These are phyloP conservation scores for Lentinula novae-zelandiae DNA, from an alignment of 1,284 basidiomycete species.

Conservation along the genomic window DNA sequence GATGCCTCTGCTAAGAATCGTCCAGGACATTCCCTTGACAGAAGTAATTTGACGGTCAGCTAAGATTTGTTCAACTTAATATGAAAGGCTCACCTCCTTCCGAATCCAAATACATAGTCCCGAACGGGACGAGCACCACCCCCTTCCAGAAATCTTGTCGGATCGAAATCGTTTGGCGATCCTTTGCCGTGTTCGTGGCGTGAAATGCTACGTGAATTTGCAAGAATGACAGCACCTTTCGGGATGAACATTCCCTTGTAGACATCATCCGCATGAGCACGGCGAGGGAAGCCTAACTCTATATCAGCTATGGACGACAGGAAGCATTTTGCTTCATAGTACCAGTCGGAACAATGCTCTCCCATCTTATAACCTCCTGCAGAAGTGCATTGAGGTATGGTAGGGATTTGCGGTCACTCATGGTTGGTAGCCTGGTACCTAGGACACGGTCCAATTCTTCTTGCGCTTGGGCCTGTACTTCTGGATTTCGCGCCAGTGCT, in stretches of 20 bases:
- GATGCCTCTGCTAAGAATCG: conserved; percentile 2
- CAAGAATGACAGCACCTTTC: conserved; percentile 7
- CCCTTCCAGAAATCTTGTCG: background rate
- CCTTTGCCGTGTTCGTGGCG: background rate
- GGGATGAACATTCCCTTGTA: conserved; percentile 11
- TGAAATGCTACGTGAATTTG: background rate
- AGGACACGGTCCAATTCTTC: background rate
- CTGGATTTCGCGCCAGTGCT: background rate
- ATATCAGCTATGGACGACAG: background rate
- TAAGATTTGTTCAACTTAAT: background rate
- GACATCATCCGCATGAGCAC: background rate
- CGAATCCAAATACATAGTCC: background rate
- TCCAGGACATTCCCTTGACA: background rate
- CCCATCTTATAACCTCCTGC: background rate
- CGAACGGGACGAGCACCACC: background rate
- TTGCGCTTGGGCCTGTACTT: background rate
- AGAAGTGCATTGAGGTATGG: background rate
- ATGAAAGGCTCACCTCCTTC: background rate
- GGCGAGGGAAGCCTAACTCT: background rate
- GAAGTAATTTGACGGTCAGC: background rate
- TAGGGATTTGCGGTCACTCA: background rate
- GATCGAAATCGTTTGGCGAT: background rate
- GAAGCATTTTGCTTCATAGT: background rate
- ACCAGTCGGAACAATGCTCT: background rate
- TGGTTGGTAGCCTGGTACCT: background rate